phyloP scores from a whole-genome alignment of 164 flowering plant species.

The Paratinospora sagittata region DNA sequence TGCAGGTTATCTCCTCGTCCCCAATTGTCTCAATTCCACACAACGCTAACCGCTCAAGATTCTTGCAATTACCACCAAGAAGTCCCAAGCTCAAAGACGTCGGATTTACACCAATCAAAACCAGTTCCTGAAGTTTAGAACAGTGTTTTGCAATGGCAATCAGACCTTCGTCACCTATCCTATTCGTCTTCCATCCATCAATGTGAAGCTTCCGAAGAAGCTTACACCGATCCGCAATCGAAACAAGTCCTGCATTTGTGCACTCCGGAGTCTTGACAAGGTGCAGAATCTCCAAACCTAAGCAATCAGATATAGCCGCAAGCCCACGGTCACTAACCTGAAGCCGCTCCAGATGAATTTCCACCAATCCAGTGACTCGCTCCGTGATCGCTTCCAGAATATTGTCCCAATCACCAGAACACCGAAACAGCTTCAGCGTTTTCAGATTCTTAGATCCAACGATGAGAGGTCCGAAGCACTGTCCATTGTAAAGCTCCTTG shows the following conservation, averaged over 20 bases:
- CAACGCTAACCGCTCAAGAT: slow-evolving; percentile 72
- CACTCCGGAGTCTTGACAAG: slow-evolving; percentile 82
- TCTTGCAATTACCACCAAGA: slow-evolving; percentile 57
- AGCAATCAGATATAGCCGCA: slow-evolving; percentile 52
- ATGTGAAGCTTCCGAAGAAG: slow-evolving; percentile 79
- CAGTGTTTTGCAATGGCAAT: slow-evolving; percentile 60
- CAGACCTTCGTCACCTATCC: slow-evolving; percentile 82
- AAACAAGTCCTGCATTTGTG: slow-evolving; percentile 51
- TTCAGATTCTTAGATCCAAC: slow-evolving; percentile 52
- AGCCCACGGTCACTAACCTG: slow-evolving; percentile 83
- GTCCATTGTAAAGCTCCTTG: slow-evolving; percentile 81
- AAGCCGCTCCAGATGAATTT: slow-evolving; percentile 83
- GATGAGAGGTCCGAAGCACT: slow-evolving; percentile 66
- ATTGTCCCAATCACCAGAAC: slow-evolving; percentile 88
- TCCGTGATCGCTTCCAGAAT: slow-evolving; percentile 41
- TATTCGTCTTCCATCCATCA: no score
- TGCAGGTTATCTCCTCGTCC: slow-evolving; percentile 71
- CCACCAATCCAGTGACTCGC: slow-evolving; percentile 37
- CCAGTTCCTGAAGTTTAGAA: slow-evolving; percentile 70
- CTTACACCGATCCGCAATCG: slow-evolving; percentile 63
- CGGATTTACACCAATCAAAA: slow-evolving; percentile 76
- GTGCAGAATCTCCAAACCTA: slow-evolving; percentile 62
- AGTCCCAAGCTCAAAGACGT: slow-evolving; percentile 50
- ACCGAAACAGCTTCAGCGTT: slow-evolving; percentile 57
- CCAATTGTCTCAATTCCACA: slow-evolving; percentile 81